These are phyloP conservation scores for Xerophyta viscosa DNA, from an alignment of 106 monocot genomes.

Conservation along the genomic window DNA sequence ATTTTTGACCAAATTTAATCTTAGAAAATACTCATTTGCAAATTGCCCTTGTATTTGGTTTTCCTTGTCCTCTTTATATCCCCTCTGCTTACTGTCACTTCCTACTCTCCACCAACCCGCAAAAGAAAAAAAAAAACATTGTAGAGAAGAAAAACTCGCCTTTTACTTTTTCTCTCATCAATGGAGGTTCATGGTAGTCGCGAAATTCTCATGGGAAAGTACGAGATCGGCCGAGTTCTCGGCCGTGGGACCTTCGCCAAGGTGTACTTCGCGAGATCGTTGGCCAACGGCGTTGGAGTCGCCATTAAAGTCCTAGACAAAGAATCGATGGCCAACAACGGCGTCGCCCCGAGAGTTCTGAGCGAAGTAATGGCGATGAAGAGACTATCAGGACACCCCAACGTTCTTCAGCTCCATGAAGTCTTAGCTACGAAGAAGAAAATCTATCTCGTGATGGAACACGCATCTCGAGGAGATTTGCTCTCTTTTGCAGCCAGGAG, in stretches of 20 bases:
- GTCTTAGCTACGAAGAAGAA: slow-evolving; percentile 41
- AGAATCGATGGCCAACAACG: background rate
- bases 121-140: no score
- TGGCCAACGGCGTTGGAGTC: background rate
- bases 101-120: no score
- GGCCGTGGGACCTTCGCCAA: slow-evolving; percentile 8
- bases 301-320: slow-evolving; percentile 5
- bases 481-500: slow-evolving; percentile 12
- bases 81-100: no score
- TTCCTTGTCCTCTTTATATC: no score
- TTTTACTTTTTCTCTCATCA: no score
- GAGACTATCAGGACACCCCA: slow-evolving; percentile 39
- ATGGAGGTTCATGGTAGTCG: no score
- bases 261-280: slow-evolving; percentile 2
- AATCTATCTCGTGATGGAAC: slow-evolving; percentile 50
- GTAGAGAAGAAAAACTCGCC: no score
- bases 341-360: slow-evolving; percentile 17
- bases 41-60: no score
- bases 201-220: slow-evolving; percentile 5
- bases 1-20: no score
- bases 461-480: slow-evolving; percentile 37
- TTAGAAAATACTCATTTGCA: no score
- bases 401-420: slow-evolving; percentile 41
- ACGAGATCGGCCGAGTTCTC: background rate
- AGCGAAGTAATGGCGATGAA: slow-evolving; percentile 42